phyloP scores from a whole-genome alignment of 371 early-diverging fungal species.

The Mucor lusitanicus region DNA sequence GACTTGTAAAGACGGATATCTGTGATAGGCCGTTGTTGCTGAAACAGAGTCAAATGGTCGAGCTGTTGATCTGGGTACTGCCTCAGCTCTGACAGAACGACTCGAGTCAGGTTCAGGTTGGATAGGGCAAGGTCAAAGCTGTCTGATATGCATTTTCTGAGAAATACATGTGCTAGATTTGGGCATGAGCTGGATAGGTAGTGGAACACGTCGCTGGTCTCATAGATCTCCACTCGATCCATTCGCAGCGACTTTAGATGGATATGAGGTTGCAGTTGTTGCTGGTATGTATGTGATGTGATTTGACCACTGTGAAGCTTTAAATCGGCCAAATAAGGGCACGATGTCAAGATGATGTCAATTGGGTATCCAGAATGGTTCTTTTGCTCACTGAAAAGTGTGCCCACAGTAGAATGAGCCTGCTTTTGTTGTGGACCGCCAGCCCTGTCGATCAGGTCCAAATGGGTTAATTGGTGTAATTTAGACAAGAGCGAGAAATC shows the following conservation, averaged over 20 bases:
- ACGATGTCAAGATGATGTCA: not conserved
- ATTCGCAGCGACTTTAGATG: not conserved
- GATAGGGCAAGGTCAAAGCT: not conserved
- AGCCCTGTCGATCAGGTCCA: not conserved
- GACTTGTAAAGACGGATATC: constrained; percentile 5
- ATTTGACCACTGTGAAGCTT: not conserved
- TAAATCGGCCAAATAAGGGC: not conserved
- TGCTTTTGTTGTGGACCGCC: not conserved
- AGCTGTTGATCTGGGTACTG: not conserved
- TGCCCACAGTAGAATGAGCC: not conserved
- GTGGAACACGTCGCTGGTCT: not conserved
- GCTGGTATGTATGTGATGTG: not conserved
- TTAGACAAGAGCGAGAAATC: not conserved
- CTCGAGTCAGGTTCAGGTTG: not conserved
- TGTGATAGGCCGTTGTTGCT: not conserved
- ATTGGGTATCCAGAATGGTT: not conserved
- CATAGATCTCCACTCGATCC: not conserved
- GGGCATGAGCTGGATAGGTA: not conserved
- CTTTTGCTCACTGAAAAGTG: not conserved
- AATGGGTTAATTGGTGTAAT: not conserved
- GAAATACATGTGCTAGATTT: not conserved
- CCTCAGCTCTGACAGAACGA: not conserved
- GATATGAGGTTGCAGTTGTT: not conserved
- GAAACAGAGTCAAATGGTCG: not conserved
- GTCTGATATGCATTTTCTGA: not conserved